These are phyloP conservation scores for Noccaea bulbosa DNA, from an alignment of 345 rosid species.

Conservation along the genomic window DNA sequence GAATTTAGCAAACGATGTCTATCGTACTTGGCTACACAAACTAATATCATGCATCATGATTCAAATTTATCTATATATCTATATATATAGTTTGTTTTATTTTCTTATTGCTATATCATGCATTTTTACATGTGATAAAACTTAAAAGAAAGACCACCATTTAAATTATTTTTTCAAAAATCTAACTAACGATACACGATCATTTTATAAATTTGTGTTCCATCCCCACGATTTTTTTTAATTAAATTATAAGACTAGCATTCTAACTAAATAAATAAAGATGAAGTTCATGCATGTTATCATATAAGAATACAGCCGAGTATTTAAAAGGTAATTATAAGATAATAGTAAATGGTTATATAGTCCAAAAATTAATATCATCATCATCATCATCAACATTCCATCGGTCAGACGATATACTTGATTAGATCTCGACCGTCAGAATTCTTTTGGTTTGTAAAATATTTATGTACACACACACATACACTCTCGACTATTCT, in stretches of 20 bases:
- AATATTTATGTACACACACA: slow-evolving; percentile 42
- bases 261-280: neutral
- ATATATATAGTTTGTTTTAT: neutral
- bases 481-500: slow-evolving; percentile 38
- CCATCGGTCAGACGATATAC: slow-evolving; percentile 31
- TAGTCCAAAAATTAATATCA: slow-evolving; percentile 29
- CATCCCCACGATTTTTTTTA: neutral
- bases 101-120: neutral
- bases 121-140: slow-evolving; percentile 1
- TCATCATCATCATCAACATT: slow-evolving; percentile 33
- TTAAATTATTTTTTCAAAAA: neutral
- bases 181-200: neutral
- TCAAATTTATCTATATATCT: neutral
- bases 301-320: neutral
- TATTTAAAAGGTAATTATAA: slow-evolving; percentile 18
- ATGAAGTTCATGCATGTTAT: slow-evolving; percentile 5
- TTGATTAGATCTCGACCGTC: slow-evolving; percentile 42
- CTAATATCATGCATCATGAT: slow-evolving; percentile 17
- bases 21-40: neutral
- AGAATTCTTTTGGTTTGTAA: slow-evolving; percentile 23
- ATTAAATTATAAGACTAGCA: neutral
- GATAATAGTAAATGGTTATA: slow-evolving; percentile 24
- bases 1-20: too few relatives aligned
- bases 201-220: slow-evolving; percentile 14
- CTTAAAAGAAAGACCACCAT: neutral